Percentiles rank a stretch among this genome's conserved stretches.
Conservation (phyloP, 2,329 filamentous ascomycete genomes). For the Curvularia hawaiiensis region DNA sequence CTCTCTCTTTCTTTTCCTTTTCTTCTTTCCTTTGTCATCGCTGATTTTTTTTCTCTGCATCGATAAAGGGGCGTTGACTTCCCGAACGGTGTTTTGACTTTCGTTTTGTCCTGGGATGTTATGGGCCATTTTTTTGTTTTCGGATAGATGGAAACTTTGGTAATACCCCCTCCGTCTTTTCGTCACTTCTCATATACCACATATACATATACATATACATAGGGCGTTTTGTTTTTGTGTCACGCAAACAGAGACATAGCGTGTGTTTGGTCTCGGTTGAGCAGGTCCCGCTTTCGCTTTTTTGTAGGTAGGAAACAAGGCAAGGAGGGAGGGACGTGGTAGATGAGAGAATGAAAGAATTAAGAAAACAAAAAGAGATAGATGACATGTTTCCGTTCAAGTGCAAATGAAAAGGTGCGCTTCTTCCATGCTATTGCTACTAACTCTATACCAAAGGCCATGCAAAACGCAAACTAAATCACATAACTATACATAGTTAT, state of each 20-base stretch:
- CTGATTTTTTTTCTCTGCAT: background rate
- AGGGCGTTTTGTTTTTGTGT: background rate
- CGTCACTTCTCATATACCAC: background rate
- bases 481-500: too few species aligned
- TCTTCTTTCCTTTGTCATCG: background rate
- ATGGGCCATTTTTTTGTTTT: conserved; percentile 7
- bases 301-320: background rate
- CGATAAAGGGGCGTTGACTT: background rate
- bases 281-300: background rate
- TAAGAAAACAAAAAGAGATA: background rate
- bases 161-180: conserved; percentile 21
- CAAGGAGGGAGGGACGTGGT: background rate
- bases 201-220: background rate
- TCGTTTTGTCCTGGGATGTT: too few species aligned
- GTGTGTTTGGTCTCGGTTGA: background rate
- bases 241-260: background rate
- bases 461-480: too few species aligned
- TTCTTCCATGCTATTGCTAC: background rate
- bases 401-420: background rate
- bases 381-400: background rate
- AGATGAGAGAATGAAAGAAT: conserved; percentile 11
- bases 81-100: background rate
- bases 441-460: background rate
- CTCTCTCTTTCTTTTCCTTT: background rate
- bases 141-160: conserved; percentile 17